These are phyloP conservation scores for Candida parachauliodes DNA, from an alignment of 805 yeast genomes.

Conservation along the genomic window DNA sequence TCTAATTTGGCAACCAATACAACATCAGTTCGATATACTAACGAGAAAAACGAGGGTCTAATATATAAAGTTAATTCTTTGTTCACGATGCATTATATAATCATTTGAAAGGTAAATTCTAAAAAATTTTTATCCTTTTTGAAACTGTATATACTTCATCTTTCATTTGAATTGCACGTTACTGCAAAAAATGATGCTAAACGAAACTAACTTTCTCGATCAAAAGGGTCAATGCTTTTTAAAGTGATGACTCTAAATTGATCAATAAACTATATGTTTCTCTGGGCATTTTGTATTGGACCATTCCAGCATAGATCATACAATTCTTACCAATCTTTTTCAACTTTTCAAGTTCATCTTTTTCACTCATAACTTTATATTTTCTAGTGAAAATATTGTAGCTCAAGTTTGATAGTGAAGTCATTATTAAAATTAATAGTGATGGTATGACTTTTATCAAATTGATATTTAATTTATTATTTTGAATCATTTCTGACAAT, in stretches of 20 bases:
- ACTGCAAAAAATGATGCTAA: too few relatives aligned
- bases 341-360: constrained; percentile 52
- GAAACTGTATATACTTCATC: too few relatives aligned
- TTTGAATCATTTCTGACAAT: constrained; percentile 59
- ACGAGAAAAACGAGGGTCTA: too few relatives aligned
- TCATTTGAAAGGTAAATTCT: too few relatives aligned
- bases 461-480: constrained; percentile 60
- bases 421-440: constrained; percentile 76
- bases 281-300: constrained; percentile 87
- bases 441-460: constrained; percentile 78
- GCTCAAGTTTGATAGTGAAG: constrained; percentile 60
- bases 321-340: constrained; percentile 71
- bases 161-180: too few relatives aligned
- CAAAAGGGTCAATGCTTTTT: constrained; percentile 3
- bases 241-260: constrained; percentile 52
- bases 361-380: constrained; percentile 44
- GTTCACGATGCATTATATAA: too few relatives aligned
- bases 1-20: too few relatives aligned
- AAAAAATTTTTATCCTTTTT: too few relatives aligned
- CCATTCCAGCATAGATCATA: constrained; percentile 93
- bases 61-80: too few relatives aligned
- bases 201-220: too few relatives aligned
- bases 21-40: too few relatives aligned
- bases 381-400: constrained; percentile 39
- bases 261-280: constrained; percentile 74